Base-by-base conservation (phyloP, 2,329 filamentous ascomycete genomes). In the Apiospora aurea region DNA sequence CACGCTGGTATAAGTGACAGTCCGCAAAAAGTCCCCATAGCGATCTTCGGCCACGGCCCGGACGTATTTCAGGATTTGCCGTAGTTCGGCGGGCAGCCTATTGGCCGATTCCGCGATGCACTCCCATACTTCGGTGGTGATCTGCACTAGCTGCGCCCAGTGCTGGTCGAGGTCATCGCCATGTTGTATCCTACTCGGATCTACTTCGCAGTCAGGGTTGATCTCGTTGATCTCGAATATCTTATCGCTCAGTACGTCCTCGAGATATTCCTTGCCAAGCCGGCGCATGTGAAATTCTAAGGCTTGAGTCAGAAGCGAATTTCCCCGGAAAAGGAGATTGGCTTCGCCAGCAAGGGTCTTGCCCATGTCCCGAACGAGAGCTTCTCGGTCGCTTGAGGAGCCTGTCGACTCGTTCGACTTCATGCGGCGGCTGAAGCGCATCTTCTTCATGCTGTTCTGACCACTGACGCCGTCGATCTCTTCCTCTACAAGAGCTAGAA, bases 241-340 rank as follows among this genome's bases (percentile, higher is more conserved):
- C 81, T 95, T 96, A 69, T 95, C 92, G n/a, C 91, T 91, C 51
- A 99, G 86, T 0, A 94, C 92, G 69, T 97, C 94, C 76, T 97
- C 94, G 1, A 99, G 84, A 77, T 97, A 99, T 76, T 98, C 95
- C 76, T 95, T 96, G 57, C 96, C 96, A 0, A 98, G 86, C 13
- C 96, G 90, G 72, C 95, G 93, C 96, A 99, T 98, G 80, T 99
- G 95, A 72, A 94, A 93, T 80, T 99, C 96, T 64, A 99, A 87
- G 1, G 95, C 92, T 80, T 98, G 97, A 0, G 96, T 99, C 41
- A 98, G 87, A 13, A 99, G 85, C 0, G 96, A 97, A 78, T 99
- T 99, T 73, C 96, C 96, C 46, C 96, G 90, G 83, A 99, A 99
- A 4, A 99, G 89, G 1, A 99, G 87, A 76, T 98, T 99, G 6